Percentiles rank a stretch among this genome's conserved stretches.
Conservation (phyloP, 1,139 yeast genomes). For the Komagataea norvegica region DNA sequence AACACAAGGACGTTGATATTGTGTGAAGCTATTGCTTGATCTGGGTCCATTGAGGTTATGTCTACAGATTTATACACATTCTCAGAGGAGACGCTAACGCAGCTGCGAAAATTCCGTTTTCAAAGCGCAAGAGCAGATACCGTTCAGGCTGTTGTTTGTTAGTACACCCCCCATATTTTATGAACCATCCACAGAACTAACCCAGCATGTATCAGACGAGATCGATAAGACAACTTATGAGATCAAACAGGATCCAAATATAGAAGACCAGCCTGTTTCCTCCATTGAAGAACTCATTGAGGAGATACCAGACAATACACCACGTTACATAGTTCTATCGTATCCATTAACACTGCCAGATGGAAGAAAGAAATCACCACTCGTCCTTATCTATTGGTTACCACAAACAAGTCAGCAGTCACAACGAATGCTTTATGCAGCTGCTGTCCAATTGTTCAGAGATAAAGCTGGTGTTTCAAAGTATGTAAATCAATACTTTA, state of each 20-base stretch:
- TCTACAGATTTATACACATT: slow-evolving; percentile 53
- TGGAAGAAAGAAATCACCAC: slow-evolving; percentile 70
- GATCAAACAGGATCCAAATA: slow-evolving; percentile 42
- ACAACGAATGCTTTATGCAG: slow-evolving; percentile 82
- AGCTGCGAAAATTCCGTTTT: slow-evolving; percentile 66
- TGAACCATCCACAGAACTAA: neutral
- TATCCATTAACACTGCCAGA: slow-evolving; percentile 67
- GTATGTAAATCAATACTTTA: slow-evolving; percentile 36
- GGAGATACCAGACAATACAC: slow-evolving; percentile 76
- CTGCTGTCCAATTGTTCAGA: slow-evolving; percentile 76
- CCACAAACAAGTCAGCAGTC: slow-evolving; percentile 82
- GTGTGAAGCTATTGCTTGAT: too few species aligned
- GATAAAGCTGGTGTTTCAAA: slow-evolving; percentile 72
- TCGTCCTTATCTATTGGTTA: slow-evolving; percentile 76
- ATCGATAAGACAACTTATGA: slow-evolving; percentile 57
- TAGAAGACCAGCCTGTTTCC: slow-evolving; percentile 39
- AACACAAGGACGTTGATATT: too few species aligned
- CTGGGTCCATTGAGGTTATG: too few species aligned
- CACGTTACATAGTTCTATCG: slow-evolving; percentile 72
- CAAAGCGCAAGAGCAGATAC: slow-evolving; percentile 60
- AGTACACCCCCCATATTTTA: slow-evolving; percentile 7
- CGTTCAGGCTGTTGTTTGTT: slow-evolving; percentile 61
- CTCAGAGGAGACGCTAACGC: slow-evolving; percentile 57
- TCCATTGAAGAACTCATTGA: slow-evolving; percentile 60
- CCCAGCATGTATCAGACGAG: slow-evolving; percentile 32